Base-by-base conservation (phyloP, 257 asterid species). In the Eustoma russellianum region DNA sequence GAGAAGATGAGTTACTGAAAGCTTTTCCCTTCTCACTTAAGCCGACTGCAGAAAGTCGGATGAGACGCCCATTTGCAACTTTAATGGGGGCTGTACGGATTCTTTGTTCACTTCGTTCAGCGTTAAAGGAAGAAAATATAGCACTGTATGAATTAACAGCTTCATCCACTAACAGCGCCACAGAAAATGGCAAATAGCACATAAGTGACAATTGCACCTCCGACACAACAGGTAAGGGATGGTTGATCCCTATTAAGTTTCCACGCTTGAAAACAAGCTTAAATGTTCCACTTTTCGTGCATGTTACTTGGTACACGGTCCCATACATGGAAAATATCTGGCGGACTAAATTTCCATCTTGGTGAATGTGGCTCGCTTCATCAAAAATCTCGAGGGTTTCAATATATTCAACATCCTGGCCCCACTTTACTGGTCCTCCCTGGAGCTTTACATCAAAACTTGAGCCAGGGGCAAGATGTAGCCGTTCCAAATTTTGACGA, bases 401-500 rank as follows among this genome's bases (percentile, higher is more conserved):
- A 57, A 79, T 81, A 53, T 64, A 73, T 66, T 83, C 96, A 65
- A 86, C 83, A 62, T 68, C 91, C 61, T 72, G 67, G 50, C 80
- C 85, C 96, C 97, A 90, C 71, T 66, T 61, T 65, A 73, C 85
- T 19, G 97, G 97, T 53, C 97, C 97, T 57, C 94, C 95, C 48
- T 48, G 74, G 58, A 86, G 94, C 86, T 74, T 76, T 50, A 86
- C 69, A 56, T 86, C 94, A 73, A 82, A 57, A 54, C 72, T 74
- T 17, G 97, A 68, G 35, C 91, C 94, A 17, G 94, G 94, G 15
- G 66, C 81, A 70, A 90, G 96, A 73, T 81, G 71, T 34, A 90
- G 52, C 53, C 44, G 46, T 17, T 79, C 86, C 74, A 83, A 71
- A 78, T 65, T 81, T 48, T 54, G 72, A 45, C 79, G 45, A 68